Conservation (phyloP, 352 stramenopile species). For the Aphanomyces stellatus region DNA sequence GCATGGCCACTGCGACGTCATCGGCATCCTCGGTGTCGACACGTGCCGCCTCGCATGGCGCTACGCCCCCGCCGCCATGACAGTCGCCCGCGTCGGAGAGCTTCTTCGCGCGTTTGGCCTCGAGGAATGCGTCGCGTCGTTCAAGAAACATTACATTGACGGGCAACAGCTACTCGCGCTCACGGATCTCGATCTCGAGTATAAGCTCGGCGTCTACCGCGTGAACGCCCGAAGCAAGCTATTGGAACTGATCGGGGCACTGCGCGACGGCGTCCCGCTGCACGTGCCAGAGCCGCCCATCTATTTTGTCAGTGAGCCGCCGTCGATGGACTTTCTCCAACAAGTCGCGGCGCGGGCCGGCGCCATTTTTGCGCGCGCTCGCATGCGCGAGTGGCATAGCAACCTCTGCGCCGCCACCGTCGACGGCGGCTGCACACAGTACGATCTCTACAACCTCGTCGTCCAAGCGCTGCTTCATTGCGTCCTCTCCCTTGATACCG, state of each 20-base stretch:
- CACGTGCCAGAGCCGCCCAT: conserved; percentile 29
- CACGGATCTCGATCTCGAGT: conserved; percentile 16
- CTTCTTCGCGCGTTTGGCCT: conserved; percentile 47
- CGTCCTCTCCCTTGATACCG: conserved; percentile 32
- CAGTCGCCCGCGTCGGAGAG: conserved; percentile 28
- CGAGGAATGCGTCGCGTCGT: conserved; percentile 26
- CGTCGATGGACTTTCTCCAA: conserved; percentile 43
- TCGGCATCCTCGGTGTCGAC: conserved; percentile 55
- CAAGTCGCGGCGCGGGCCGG: conserved; percentile 25
- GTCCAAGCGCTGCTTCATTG: conserved; percentile 38
- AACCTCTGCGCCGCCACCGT: conserved; percentile 35
- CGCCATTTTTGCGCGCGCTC: not conserved
- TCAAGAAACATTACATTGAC: conserved; percentile 39
- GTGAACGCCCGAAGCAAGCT: conserved; percentile 39
- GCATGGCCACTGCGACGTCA: not conserved
- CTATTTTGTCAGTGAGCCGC: conserved; percentile 44
- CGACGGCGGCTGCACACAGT: conserved; percentile 29
- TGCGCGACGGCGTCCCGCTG: conserved; percentile 33
- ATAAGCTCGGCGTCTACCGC: conserved; percentile 11
- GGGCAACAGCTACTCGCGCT: not conserved
- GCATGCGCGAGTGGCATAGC: conserved; percentile 33
- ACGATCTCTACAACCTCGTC: conserved; percentile 49
- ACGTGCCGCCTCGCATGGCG: conserved; percentile 38
- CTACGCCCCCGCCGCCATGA: conserved; percentile 54
- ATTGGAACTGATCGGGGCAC: conserved; percentile 38